Base-by-base conservation (phyloP, 371 early-diverging fungal species). In the Lichtheimia hyalospora region DNA sequence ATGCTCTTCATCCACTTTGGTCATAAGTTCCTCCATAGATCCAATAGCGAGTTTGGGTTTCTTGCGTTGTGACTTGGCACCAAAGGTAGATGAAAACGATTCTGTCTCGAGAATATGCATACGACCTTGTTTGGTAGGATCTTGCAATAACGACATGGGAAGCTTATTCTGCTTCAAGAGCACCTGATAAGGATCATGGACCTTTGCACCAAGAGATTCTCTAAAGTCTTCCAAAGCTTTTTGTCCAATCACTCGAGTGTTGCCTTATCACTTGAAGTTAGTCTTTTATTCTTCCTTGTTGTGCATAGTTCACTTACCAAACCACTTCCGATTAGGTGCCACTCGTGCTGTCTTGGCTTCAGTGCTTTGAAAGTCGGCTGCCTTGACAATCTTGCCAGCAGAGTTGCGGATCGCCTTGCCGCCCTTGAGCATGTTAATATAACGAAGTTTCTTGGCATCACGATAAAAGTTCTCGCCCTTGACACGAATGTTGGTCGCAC, bases 401-500 rank as follows among this genome's bases (percentile, higher is more conserved):
- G 88, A 67, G 80, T 99, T 84, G 58, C 96, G 86, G 50, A 82
- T 86, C 44, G 99, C 88, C 67, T 84, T 89, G 40, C 99, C 97
- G 54, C 94, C 90, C 68, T 91, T 95, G 62, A 94, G 86, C 92
- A 98, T 92, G 70, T 96, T 95, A 67, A 96, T 75, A 61, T 89
- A 90, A 63, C 90, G 86, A 39, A 96, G 87, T 74, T 95, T 92
- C 69, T 94, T 93, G 50, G 91, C 92, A 84, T 98, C 96, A 61
- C 93, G 86, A 85, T 98, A 98, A 75, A 96, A 97, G 85, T 98
- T 98, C 70, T 92, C 94, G 24, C 97, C 95, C 83, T 94, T 94
- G 52, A 91, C 82, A 69, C 85, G 82, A 53, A 89, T 67, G 68
- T 92, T 92, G 56, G 82, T 84, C 28, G 84, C 82, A 46, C 84